Conservation (phyloP, 305 asterid species). For the Plantago rigida region DNA sequence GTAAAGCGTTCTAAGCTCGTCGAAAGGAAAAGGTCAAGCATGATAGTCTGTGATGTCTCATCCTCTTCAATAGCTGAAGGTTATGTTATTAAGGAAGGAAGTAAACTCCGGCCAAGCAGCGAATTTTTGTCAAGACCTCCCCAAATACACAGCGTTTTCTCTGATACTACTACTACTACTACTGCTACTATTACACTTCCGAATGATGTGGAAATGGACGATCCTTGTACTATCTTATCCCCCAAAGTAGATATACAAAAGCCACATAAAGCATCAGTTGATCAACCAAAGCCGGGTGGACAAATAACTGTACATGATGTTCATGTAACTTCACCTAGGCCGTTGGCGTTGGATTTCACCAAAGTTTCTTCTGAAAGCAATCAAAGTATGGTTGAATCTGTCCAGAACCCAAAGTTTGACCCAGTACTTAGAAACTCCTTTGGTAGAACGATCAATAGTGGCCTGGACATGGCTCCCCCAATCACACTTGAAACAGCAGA, state of each 20-base stretch:
- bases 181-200: conserved; percentile 21
- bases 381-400: conserved; percentile 30
- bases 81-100: conserved; percentile 30
- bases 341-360: conserved; percentile 32
- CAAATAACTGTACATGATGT: conserved; percentile 27
- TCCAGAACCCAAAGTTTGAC: conserved; percentile 30
- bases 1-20: conserved; percentile 83
- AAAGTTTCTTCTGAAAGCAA: conserved; percentile 33
- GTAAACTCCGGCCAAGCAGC: conserved; percentile 29
- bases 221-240: conserved; percentile 37
- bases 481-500: conserved; percentile 33
- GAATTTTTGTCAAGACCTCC: conserved; percentile 31
- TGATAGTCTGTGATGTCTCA: conserved; percentile 53
- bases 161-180: conserved; percentile 27
- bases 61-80: conserved; percentile 39
- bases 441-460: conserved; percentile 29
- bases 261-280: conserved; percentile 27
- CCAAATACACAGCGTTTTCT: conserved; percentile 26
- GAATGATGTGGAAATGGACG: conserved; percentile 54
- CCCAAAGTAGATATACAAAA: conserved; percentile 37
- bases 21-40: conserved; percentile 56
- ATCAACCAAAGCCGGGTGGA: conserved; percentile 27
- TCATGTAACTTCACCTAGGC: conserved; percentile 38
- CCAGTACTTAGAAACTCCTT: conserved; percentile 11
- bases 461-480: conserved; percentile 32